Percentiles rank a stretch among this genome's conserved stretches.
phyloP scores from a whole-genome alignment of 2,329 filamentous ascomycete genomes.

The Verticillium tricorpus region DNA sequence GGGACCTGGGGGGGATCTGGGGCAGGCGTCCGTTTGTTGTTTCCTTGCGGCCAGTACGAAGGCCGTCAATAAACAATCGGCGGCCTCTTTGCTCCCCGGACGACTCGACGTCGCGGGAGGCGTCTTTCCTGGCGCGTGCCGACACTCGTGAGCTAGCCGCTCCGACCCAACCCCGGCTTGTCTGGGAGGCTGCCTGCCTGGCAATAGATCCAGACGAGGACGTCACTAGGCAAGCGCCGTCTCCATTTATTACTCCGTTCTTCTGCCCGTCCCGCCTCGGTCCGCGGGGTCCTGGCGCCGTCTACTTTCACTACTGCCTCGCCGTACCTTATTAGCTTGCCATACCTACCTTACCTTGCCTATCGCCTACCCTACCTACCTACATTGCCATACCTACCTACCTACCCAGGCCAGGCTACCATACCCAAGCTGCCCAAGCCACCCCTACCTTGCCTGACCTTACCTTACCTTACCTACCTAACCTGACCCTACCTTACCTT shows the following conservation, averaged over 20 bases:
- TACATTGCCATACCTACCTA: too few relatives aligned
- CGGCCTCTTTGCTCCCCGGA: neutral
- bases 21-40: neutral
- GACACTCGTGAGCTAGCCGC: neutral
- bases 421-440: too few relatives aligned
- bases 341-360: too few relatives aligned
- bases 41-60: neutral
- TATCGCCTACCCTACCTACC: too few relatives aligned
- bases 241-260: constrained; percentile 1
- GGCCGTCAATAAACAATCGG: neutral
- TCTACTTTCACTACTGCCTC: neutral
- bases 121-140: neutral
- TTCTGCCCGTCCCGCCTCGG: constrained; percentile 1
- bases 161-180: neutral
- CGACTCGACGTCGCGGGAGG: neutral
- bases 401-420: too few relatives aligned
- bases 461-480: neutral
- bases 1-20: neutral
- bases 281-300: neutral
- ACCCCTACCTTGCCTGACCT: too few relatives aligned
- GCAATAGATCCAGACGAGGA: neutral
- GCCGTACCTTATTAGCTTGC: too few relatives aligned
- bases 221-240: constrained; percentile 1
- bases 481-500: neutral
- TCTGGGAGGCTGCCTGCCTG: neutral